Conservation (phyloP, 306 rosid genomes). For the Nissolia schottii region DNA sequence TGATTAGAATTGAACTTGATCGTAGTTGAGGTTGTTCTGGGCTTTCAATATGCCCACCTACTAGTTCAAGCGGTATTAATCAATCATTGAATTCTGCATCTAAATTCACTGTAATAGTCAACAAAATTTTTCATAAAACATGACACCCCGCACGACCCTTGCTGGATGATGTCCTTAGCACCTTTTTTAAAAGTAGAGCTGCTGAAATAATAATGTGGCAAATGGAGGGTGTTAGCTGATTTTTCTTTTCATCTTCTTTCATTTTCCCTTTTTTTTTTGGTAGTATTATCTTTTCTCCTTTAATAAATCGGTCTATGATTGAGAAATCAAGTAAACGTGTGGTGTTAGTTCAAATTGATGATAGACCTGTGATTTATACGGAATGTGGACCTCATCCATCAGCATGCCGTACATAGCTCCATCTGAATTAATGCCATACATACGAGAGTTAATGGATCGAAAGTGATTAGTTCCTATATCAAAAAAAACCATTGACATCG, state of each 20-base stretch:
- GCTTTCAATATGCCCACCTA: background rate
- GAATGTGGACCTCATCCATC: slow-evolving; percentile 17
- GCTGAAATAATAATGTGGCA: slow-evolving; percentile 10
- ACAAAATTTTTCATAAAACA: slow-evolving; percentile 2
- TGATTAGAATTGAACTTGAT: background rate
- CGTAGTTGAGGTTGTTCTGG: background rate
- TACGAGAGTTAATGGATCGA: background rate
- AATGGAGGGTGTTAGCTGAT: background rate
- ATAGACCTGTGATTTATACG: slow-evolving; percentile 22
- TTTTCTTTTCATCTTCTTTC: background rate
- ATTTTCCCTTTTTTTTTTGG: background rate
- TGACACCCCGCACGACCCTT: slow-evolving; percentile 9
- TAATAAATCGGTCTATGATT: background rate
- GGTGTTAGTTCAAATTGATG: slow-evolving; percentile 15
- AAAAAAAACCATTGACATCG: background rate
- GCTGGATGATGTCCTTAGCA: background rate
- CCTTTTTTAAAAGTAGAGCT: slow-evolving; percentile 4
- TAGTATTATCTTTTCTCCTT: background rate
- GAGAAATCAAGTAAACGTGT: slow-evolving; percentile 9
- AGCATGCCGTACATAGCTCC: background rate
- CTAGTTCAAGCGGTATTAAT: background rate
- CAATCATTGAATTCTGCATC: background rate
- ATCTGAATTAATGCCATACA: background rate
- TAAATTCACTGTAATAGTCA: background rate
- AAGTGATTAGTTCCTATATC: background rate